phyloP scores from a whole-genome alignment of 208 protist genomes.

The Histomonas meleagridis region DNA sequence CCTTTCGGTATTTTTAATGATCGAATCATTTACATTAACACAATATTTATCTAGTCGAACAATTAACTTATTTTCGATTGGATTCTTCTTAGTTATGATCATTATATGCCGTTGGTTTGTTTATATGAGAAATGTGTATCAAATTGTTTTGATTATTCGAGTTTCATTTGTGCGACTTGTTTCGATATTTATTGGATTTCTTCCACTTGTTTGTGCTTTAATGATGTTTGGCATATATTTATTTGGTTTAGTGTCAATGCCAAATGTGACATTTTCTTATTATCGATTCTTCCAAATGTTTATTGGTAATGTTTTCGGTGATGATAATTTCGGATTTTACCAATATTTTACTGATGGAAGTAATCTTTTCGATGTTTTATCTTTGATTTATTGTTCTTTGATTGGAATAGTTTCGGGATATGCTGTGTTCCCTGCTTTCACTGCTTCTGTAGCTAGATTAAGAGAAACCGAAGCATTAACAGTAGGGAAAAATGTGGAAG shows the following conservation, averaged over 20 bases:
- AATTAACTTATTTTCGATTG: background rate
- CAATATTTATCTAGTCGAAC: background rate
- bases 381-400: background rate
- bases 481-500: background rate
- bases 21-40: background rate
- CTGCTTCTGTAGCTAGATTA: background rate
- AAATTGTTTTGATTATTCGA: background rate
- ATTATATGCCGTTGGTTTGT: background rate
- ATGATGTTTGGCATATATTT: background rate
- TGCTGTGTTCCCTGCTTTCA: constrained; percentile 21
- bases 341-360: constrained; percentile 17
- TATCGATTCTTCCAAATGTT: constrained; percentile 6
- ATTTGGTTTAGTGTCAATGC: background rate
- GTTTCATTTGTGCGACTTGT: background rate
- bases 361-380: background rate
- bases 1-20: background rate
- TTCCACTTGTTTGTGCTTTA: background rate
- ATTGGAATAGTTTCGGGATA: constrained; percentile 8
- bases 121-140: background rate
- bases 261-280: background rate
- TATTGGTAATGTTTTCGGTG: background rate
- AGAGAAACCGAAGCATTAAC: background rate
- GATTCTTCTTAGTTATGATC: background rate
- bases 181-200: background rate
- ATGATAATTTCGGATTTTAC: background rate